Base-by-base conservation (phyloP, 208 protist genomes). In the Wallacemonas sp. region DNA sequence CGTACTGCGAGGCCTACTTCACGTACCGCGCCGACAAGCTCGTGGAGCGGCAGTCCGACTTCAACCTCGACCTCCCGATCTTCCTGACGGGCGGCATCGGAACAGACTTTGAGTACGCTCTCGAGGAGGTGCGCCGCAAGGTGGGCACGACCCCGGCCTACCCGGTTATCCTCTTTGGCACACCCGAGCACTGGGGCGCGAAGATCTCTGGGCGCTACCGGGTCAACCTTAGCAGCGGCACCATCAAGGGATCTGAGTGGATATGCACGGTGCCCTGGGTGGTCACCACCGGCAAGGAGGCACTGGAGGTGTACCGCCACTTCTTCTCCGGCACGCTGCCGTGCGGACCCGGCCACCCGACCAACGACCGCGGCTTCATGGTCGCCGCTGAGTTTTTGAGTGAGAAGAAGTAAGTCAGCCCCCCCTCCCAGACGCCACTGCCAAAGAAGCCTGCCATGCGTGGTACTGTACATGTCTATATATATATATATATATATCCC, bases 51-150 rank as follows among this genome's bases (percentile, higher is more conserved):
- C 93, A 97, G 74, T 93, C 88, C 14, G 93, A 97, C 69, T 97
- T 97, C 69, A 95, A 96, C 65, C 75, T 97, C 1, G 93, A 97
- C 68, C 96, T 97, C 58, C 93, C 93, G 44, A 96, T 97, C 70
- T 96, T 97, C 39, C 69, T 96, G 19, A 90, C 75, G 3, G 93
- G 93, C 55, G 93, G 93, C 60, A 94, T 97, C 48, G 93, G 93
- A 33, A 97, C 93, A 4, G 93, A 97, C 67, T 97, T 97, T 78
- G 93, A 97, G 85, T 96, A 95, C 72, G 81, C 91, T 19, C 82
- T 97, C 32, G 93, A 97, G 69, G 91, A 97, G 86, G 93, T 97
- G 41, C 89, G 92, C 34, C 89, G 93, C 39, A 97, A 97, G 74
- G 93, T 97, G 26, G 91, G 87, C 33, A 88, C 93, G 34, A 81